Evolutionary conservation across 1,139 yeast genomes (phyloP), one percentile per base, ranked within the genome.

Genomic region (Kurtzmaniella quercitrusa): DNA sequence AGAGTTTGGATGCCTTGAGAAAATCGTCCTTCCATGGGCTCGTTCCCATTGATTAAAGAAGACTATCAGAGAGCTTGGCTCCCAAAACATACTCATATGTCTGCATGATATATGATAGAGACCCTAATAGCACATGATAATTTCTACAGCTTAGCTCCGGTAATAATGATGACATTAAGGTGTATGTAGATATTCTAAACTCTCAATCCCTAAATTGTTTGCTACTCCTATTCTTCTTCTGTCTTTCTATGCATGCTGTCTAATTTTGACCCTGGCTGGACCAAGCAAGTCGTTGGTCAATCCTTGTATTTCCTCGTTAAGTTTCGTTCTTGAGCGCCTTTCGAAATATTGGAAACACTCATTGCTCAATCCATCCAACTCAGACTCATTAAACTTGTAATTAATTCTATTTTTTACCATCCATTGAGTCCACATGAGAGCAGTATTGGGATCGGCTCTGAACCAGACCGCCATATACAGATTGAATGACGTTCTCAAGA

Each of bases 1-100:
- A 49, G 2, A 57, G 51, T 3, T 49, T 60, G 45, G 52, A 54
- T 34, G 47, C 24, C 12, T 21, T 36, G 15, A 36, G 21, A 7
- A 27, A 17, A 9, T 10, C 27, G 11, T 5, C 3, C 5, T 19
- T 2, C 14, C 38, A 36, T 14, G 38, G 38, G 8, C 15, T 36
- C n/a, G 38, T 36, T 4, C 8, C 19, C 16, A n/a, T 36, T 3
- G 38, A 36, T 36, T 36, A 36, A 36, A 21, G 23, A 21, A 8
- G 23, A 8, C 4, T 21, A 21, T 21, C n/a, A n/a, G n/a, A n/a
- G n/a, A n/a, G n/a, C n/a, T n/a, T n/a, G n/a, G n/a, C n/a, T n/a
- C n/a, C n/a, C n/a, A n/a, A n/a, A n/a, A n/a, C n/a, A n/a, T n/a
- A n/a, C n/a, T n/a, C n/a, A n/a, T n/a, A n/a, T n/a, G n/a, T n/a